These are phyloP conservation scores for Inga leiocalycina DNA, from an alignment of 306 rosid genomes.

Conservation along the genomic window DNA sequence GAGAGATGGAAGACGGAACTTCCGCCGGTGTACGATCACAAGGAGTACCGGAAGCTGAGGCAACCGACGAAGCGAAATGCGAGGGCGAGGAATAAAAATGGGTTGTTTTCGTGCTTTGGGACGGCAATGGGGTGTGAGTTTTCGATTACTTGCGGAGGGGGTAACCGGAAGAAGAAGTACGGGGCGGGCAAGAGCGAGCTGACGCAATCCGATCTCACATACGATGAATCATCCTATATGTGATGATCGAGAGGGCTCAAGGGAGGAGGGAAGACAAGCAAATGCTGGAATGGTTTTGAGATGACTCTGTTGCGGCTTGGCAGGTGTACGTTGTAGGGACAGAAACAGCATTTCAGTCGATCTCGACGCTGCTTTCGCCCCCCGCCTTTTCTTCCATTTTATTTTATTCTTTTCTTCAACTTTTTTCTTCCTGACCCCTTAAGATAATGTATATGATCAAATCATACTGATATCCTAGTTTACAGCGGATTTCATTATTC, in stretches of 20 bases:
- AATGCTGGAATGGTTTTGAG: not conserved
- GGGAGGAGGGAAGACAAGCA: not conserved
- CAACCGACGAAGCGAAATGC: conserved; percentile 4
- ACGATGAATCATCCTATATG: conserved; percentile 42
- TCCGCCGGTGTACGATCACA: conserved; percentile 48
- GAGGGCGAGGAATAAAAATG: not conserved
- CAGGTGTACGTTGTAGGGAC: not conserved
- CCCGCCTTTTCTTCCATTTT: not conserved
- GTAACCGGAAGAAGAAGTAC: conserved; percentile 41
- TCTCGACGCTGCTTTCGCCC: not conserved
- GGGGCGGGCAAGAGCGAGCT: conserved; percentile 27
- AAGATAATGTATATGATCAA: not conserved
- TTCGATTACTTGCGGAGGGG: conserved; percentile 62
- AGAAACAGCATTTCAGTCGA: not conserved
- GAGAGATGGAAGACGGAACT: conserved; percentile 73
- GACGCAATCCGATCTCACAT: conserved; percentile 51
- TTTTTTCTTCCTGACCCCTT: not conserved
- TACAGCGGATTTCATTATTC: not conserved
- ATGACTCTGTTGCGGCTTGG: not conserved
- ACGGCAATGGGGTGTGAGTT: conserved; percentile 62
- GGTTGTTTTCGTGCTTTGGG: conserved; percentile 78
- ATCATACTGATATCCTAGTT: not conserved
- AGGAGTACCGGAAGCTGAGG: conserved; percentile 2
- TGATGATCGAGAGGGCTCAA: not conserved
- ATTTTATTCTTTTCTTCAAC: not conserved